Evolutionary conservation across 2,329 filamentous ascomycete species (phyloP).

Genomic region (Ophiostoma perfectum): DNA sequence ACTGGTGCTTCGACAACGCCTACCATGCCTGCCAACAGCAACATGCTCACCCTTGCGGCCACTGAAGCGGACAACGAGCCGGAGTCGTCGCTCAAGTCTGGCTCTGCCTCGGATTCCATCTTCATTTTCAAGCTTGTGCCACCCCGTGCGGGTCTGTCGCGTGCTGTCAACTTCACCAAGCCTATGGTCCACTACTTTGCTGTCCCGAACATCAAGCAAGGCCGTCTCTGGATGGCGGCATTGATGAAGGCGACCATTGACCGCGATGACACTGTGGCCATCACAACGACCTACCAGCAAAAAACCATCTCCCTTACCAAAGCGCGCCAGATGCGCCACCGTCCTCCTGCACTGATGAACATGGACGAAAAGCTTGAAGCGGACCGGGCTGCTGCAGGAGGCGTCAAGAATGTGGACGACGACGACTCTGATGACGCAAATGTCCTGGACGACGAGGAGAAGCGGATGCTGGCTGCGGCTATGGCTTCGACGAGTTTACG

Average conservation of each 20-base stretch:
- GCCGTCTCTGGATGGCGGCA: constrained; percentile 95
- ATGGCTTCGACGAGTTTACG: constrained; percentile 27
- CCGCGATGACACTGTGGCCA: constrained; percentile 70
- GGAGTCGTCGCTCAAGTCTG: constrained; percentile 24
- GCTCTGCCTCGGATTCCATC: constrained; percentile 53
- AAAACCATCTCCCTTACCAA: constrained; percentile 92
- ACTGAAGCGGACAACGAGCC: constrained; percentile 46
- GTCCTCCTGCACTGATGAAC: constrained; percentile 83
- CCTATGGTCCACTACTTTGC: constrained; percentile 97
- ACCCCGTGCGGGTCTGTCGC: constrained; percentile 76
- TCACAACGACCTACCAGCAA: constrained; percentile 91
- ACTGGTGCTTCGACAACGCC: constrained; percentile 75
- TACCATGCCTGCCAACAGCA: constrained; percentile 46
- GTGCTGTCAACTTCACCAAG: constrained; percentile 95
- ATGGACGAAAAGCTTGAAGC: constrained; percentile 45
- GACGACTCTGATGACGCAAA: constrained; percentile 23
- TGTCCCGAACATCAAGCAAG: constrained; percentile 81
- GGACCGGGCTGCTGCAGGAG: constrained; percentile 10
- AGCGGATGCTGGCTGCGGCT: constrained; percentile 25
- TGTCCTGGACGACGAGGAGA: constrained; percentile 26
- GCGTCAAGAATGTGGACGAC: constrained; percentile 21
- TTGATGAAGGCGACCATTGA: constrained; percentile 99
- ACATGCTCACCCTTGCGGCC: constrained; percentile 42
- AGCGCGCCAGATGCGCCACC: constrained; percentile 78
- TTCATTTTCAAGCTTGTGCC: constrained; percentile 99